phyloP scores from a whole-genome alignment of 2,329 filamentous ascomycete species.

The Alternaria ethzedia region DNA sequence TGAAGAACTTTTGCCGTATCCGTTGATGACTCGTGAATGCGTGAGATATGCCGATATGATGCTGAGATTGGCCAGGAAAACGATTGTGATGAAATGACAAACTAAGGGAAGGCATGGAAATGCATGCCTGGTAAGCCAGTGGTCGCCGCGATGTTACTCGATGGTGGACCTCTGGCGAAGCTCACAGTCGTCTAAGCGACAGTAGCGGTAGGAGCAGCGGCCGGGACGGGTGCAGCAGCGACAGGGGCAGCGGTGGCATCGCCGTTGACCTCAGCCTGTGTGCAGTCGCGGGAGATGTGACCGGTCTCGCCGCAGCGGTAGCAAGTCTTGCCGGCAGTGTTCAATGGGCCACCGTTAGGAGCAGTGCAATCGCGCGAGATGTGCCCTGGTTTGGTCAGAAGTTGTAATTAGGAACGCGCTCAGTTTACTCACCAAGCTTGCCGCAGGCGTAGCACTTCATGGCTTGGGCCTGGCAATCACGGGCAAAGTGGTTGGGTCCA shows the following conservation, averaged over 20 bases:
- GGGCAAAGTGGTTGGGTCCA: constrained; percentile 95
- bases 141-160: constrained; percentile 29
- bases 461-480: constrained; percentile 96
- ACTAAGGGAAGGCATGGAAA: constrained; percentile 18
- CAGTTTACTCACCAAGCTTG: constrained; percentile 64
- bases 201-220: constrained; percentile 51
- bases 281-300: constrained; percentile 95
- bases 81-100: constrained; percentile 37
- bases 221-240: constrained; percentile 40
- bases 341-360: constrained; percentile 92
- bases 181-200: constrained; percentile 38
- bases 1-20: constrained; percentile 46
- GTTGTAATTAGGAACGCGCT: neutral
- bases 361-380: constrained; percentile 95
- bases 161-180: constrained; percentile 4
- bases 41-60: constrained; percentile 45
- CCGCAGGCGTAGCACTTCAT: constrained; percentile 99
- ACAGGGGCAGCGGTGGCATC: constrained; percentile 40
- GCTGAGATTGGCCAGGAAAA: constrained; percentile 39
- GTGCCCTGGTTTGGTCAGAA: constrained; percentile 63
- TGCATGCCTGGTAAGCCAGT: constrained; percentile 12
- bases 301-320: constrained; percentile 96
- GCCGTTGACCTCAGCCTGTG: constrained; percentile 69
- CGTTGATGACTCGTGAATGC: constrained; percentile 47
- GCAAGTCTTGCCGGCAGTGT: constrained; percentile 97